Conservation (phyloP, 2,329 filamentous ascomycete species). For the Colletotrichum orbiculare region DNA sequence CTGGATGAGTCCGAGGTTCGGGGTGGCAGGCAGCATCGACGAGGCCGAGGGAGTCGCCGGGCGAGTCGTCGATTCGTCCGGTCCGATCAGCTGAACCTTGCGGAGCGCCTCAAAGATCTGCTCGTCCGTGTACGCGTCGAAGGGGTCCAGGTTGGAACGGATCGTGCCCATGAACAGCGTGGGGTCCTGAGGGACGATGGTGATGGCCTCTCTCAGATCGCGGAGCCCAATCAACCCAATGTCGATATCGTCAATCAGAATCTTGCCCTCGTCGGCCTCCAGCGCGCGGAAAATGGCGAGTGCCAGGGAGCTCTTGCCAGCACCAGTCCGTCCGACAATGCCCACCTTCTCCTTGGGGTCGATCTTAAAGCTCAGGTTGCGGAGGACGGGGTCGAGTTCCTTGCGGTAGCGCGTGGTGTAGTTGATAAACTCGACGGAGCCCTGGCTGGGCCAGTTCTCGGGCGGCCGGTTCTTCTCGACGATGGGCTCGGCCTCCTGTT, state of each 20-base stretch:
- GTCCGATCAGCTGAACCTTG: conserved; percentile 86
- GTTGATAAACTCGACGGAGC: conserved; percentile 85
- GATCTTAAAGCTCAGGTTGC: conserved; percentile 87
- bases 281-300: conserved; percentile 93
- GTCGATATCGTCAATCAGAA: conserved; percentile 91
- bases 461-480: conserved; percentile 83
- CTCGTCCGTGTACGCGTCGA: conserved; percentile 87
- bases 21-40: conserved; percentile 32
- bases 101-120: conserved; percentile 88
- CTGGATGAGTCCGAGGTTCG: conserved; percentile 26
- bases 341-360: conserved; percentile 90
- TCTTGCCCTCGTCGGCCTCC: conserved; percentile 89
- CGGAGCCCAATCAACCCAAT: conserved; percentile 91
- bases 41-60: conserved; percentile 41
- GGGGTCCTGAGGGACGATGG: conserved; percentile 97
- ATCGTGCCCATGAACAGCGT: conserved; percentile 95
- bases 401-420: conserved; percentile 91
- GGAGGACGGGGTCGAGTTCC: conserved; percentile 88
- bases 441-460: conserved; percentile 84
- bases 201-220: conserved; percentile 92
- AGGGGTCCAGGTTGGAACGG: conserved; percentile 92
- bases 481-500: conserved; percentile 86
- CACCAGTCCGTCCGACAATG: conserved; percentile 94
- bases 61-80: conserved; percentile 57
- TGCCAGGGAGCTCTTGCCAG: conserved; percentile 95